phyloP scores from a whole-genome alignment of 108 stramenopile species.

The Aurantiochytrium sp. region DNA sequence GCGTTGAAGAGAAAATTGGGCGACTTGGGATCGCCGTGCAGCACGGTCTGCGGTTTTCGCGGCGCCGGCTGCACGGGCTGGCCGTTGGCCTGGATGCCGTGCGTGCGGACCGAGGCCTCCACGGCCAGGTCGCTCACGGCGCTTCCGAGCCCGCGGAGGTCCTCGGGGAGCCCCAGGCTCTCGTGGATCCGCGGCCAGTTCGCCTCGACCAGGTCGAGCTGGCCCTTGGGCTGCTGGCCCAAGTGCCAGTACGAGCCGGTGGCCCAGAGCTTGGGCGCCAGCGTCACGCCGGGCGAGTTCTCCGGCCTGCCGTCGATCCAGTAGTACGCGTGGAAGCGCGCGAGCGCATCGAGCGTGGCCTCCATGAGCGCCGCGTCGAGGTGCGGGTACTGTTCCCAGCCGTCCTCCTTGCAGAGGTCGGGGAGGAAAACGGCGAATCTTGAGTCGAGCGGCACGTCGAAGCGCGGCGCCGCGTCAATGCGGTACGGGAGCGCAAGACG shows the following conservation, averaged over 20 bases:
- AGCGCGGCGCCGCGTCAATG: slow-evolving; percentile 43
- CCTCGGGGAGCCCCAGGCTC: slow-evolving; percentile 35
- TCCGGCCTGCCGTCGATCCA: slow-evolving; percentile 54
- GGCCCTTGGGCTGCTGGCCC: slow-evolving; percentile 53
- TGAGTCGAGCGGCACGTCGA: slow-evolving; percentile 50
- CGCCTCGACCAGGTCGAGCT: slow-evolving; percentile 52
- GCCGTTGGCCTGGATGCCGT: slow-evolving; percentile 52
- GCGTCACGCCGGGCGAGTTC: neutral
- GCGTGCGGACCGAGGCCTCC: slow-evolving; percentile 37
- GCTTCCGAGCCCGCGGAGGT: neutral
- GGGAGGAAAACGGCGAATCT: slow-evolving; percentile 57
- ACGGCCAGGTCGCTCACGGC: neutral
- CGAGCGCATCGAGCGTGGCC: slow-evolving; percentile 52
- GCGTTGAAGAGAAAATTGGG: slow-evolving; percentile 62
- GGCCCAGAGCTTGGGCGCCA: slow-evolving; percentile 55
- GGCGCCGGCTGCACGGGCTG: neutral
- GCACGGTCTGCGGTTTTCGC: slow-evolving; percentile 55
- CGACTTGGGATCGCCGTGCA: slow-evolving; percentile 70
- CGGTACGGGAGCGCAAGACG: slow-evolving; percentile 39
- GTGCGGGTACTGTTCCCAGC: slow-evolving; percentile 63
- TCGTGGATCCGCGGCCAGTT: slow-evolving; percentile 48
- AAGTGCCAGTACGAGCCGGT: slow-evolving; percentile 67
- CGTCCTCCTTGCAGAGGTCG: slow-evolving; percentile 55
- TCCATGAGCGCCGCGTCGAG: slow-evolving; percentile 44
- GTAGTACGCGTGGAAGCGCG: slow-evolving; percentile 69